Evolutionary conservation across 2,329 filamentous ascomycete species (phyloP), one percentile per base, ranked within the genome.

Genomic region (Epichloe glyceriae): DNA sequence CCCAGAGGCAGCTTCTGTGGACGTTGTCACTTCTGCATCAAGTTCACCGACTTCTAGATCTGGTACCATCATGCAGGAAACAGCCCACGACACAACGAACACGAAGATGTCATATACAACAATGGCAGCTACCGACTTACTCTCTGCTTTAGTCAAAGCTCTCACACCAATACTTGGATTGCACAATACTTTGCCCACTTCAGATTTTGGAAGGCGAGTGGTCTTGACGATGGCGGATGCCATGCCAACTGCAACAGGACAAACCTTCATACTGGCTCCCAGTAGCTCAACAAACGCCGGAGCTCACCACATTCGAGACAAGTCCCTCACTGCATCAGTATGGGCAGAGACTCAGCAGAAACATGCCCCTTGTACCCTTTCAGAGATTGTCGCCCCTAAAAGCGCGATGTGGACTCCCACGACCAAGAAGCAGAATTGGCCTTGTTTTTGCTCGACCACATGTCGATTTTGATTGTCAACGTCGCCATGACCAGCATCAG

Each of bases 391-490:
- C 8, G 30, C 7, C 3, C 14, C 40, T 19, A 30, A 15, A 35
- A 33, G 11, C 14, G 19, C 17, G 26, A 14, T 6, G 7, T 19
- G 33, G 26, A 45, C 4, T 41, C 35, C 26, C 19, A 26, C 15
- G 20, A 15, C 14, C n/a, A 39, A 17, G 43, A 52, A 8, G 5
- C 30, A 11, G 17, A 51, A 11, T 30, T 52, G 8, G 38, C 50
- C 3, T 26, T 56, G 30, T 57, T 56, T 7, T 45, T 61, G 12
- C 43, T 61, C 5, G 46, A 46, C 14, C 48, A 48, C n/a, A 47
- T 59, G 8, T 56, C 59, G 2, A 41, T 49, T 12, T 47, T 61
- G 7, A 51, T 60, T 7, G 45, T 37, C 2, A 51, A 58, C 33
- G 55, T 59, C 19, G 56, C 54, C 30, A 42, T 17, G 14, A 45